Percentiles rank a stretch among this genome's conserved stretches.
These are phyloP conservation scores for Aspergillus novoparasiticus DNA, from an alignment of 2,329 filamentous ascomycete genomes.

Conservation along the genomic window DNA sequence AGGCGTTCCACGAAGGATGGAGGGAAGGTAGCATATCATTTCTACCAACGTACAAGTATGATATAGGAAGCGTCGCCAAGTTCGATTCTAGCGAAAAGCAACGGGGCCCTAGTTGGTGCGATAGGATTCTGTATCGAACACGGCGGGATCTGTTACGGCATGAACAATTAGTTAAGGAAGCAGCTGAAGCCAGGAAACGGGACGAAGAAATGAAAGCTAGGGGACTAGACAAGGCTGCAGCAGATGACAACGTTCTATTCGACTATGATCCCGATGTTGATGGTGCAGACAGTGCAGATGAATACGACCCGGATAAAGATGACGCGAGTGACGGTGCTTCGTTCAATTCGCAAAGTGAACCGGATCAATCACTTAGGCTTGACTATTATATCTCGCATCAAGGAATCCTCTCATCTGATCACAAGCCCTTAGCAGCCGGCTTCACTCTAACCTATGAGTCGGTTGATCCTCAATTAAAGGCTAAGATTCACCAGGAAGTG, in stretches of 20 bases:
- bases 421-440: constrained; percentile 84
- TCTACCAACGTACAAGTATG: constrained; percentile 95
- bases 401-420: constrained; percentile 86
- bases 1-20: constrained; percentile 90
- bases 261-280: constrained; percentile 87
- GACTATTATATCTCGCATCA: constrained; percentile 85
- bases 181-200: constrained; percentile 66
- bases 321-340: constrained; percentile 46
- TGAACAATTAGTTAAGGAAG: constrained; percentile 64
- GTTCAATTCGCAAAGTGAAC: constrained; percentile 28
- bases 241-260: constrained; percentile 83
- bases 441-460: constrained; percentile 86
- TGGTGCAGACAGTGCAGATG: constrained; percentile 57
- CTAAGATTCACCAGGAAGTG: constrained; percentile 81
- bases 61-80: constrained; percentile 85
- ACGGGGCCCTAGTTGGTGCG: constrained; percentile 93
- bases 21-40: constrained; percentile 85
- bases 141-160: constrained; percentile 69
- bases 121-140: constrained; percentile 86
- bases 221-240: constrained; percentile 71
- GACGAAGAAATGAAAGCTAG: constrained; percentile 84
- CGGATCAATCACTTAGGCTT: constrained; percentile 56
- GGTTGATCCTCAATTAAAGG: constrained; percentile 81
- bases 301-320: constrained; percentile 60
- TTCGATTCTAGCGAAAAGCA: constrained; percentile 97